Conservation (phyloP, 495 filamentous ascomycete genomes). For the Neurospora sp. region DNA sequence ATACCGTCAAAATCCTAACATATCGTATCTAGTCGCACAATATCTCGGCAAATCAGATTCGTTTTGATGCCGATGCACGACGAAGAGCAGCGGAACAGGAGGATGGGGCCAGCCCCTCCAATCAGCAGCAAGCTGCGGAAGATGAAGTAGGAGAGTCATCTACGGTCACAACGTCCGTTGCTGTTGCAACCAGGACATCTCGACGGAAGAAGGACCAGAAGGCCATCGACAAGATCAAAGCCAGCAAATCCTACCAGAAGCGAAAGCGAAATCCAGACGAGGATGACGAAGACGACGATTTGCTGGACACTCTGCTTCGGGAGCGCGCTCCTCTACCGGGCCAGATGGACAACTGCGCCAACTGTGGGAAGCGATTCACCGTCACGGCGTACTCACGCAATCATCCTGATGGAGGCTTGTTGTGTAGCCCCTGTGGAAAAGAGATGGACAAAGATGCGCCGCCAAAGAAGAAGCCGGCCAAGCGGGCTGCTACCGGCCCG, state of each 20-base stretch:
- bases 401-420: constrained; percentile 70
- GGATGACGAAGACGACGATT: constrained; percentile 40
- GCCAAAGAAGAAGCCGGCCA: constrained; percentile 45
- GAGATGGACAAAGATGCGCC: constrained; percentile 53
- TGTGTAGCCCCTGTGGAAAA: constrained; percentile 81
- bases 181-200: constrained; percentile 3
- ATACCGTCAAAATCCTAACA: not conserved
- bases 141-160: constrained; percentile 9
- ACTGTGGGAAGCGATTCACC: constrained; percentile 81
- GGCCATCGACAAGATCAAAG: constrained; percentile 66
- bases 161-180: constrained; percentile 2
- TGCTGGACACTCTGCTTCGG: constrained; percentile 47
- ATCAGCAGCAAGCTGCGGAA: constrained; percentile 1
- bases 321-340: constrained; percentile 64
- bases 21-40: constrained; percentile 59
- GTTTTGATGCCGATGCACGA: constrained; percentile 46
- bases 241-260: constrained; percentile 64
- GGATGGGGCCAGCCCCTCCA: not conserved
- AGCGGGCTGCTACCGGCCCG: constrained; percentile 31
- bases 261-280: constrained; percentile 44
- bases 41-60: constrained; percentile 76
- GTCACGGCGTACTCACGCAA: constrained; percentile 83
- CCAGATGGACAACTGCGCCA: constrained; percentile 80
- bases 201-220: constrained; percentile 49
- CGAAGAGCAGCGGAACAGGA: constrained; percentile 37